Percentiles rank a stretch among this genome's conserved stretches.
phyloP scores from a whole-genome alignment of 352 stramenopile species.

The Pythium guiyangense region DNA sequence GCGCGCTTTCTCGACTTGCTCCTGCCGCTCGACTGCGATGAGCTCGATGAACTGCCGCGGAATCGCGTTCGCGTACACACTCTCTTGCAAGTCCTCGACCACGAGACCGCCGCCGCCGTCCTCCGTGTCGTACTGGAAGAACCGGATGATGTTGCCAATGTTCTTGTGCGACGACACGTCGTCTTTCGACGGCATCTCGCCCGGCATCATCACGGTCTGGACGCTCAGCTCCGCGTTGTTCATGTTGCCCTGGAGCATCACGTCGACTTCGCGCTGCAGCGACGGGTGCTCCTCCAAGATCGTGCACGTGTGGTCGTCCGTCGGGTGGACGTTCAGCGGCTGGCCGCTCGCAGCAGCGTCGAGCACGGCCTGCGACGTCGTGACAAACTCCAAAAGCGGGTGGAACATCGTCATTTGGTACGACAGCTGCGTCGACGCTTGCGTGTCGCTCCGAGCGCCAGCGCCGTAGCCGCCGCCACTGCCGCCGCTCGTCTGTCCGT shows the following conservation, averaged over 20 bases:
- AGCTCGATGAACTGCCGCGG: slow-evolving; percentile 78
- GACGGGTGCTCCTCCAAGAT: slow-evolving; percentile 68
- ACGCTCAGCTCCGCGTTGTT: slow-evolving; percentile 83
- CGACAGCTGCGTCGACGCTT: slow-evolving; percentile 33
- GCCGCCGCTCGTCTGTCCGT: slow-evolving; percentile 22
- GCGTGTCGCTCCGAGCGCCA: slow-evolving; percentile 27
- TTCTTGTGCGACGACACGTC: slow-evolving; percentile 76
- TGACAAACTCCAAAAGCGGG: slow-evolving; percentile 83
- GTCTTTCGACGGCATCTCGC: slow-evolving; percentile 62
- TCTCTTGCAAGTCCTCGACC: slow-evolving; percentile 82
- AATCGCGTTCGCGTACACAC: slow-evolving; percentile 71
- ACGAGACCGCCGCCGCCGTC: slow-evolving; percentile 74
- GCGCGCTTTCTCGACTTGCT: slow-evolving; percentile 72
- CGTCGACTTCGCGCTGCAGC: slow-evolving; percentile 63
- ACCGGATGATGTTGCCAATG: slow-evolving; percentile 87
- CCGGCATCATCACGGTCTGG: slow-evolving; percentile 86
- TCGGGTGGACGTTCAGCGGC: slow-evolving; percentile 70
- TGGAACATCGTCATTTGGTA: slow-evolving; percentile 89
- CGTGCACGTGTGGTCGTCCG: slow-evolving; percentile 75
- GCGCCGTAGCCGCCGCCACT: slow-evolving; percentile 30
- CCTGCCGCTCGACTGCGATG: slow-evolving; percentile 69
- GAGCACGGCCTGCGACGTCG: slow-evolving; percentile 77
- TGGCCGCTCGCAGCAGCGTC: slow-evolving; percentile 77
- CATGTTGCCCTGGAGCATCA: slow-evolving; percentile 57
- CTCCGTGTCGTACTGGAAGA: slow-evolving; percentile 87